Base-by-base conservation (phyloP, 1,139 yeast genomes). In the Taphrina communis region DNA sequence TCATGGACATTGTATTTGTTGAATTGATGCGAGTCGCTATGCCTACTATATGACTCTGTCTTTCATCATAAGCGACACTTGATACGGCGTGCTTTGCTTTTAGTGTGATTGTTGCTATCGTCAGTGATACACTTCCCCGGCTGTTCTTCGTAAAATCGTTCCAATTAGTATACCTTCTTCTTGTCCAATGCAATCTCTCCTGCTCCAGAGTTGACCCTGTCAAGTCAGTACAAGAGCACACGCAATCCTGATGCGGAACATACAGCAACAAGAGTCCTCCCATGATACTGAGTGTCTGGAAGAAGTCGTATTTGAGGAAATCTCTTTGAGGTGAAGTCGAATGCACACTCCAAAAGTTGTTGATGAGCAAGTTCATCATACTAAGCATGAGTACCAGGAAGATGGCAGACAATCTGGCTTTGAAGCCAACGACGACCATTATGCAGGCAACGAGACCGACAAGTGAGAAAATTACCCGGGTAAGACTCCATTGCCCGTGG, bases 131-230 rank as follows among this genome's bases (percentile, higher is more conserved):
- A 19, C 21, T 19, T 21, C 6, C 42, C 6, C 11, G n/a, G 5
- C 42, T 35, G 14, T 31, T 53, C 4, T 35, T 38, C 44, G 25
- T 25, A 48, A n/a, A 44, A 51, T 36, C 38, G 36, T 35, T 35
- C 60, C 36, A 42, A 51, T 53, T 70, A 70, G 58, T 90, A 89
- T 82, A 94, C 94, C 83, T 94, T 93, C 89, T 94, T 94, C 80
- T 92, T 97, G 78, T 94, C 99, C 72, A 94, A 82, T 48, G 97
- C 90, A 74, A 93, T 83, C 75, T 90, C 95, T 65, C 99, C 99
- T 55, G 99, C 98, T 73, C 99, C 99, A 8, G 97, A 91, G 80
- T 90, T 91, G 73, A 91, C 97, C 36, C 62, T 58, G 21, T 14
- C 14, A 11, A 17, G 17, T 58, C 25, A 58, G 62, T n/a, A 25